Evolutionary conservation across 2,329 filamentous ascomycete species (phyloP).

Genomic region (Mollisia scopiformis): DNA sequence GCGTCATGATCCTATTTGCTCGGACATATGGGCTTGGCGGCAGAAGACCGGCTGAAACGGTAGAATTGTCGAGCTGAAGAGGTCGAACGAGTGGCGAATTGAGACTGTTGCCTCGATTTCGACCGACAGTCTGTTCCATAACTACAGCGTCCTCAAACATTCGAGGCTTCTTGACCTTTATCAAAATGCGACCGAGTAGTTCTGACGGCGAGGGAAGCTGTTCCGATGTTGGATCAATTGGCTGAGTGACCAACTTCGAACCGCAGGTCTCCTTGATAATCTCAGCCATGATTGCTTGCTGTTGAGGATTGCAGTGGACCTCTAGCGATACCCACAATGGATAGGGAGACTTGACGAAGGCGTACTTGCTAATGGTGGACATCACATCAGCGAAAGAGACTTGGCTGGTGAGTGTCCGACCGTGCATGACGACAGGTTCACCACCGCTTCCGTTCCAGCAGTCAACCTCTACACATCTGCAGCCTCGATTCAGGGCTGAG

Average conservation of each 20-base stretch:
- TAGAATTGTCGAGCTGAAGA: constrained; percentile 58
- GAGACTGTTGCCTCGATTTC: constrained; percentile 69
- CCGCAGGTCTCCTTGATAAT: constrained; percentile 88
- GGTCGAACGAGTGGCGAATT: constrained; percentile 76
- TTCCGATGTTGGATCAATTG: constrained; percentile 68
- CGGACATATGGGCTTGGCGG: constrained; percentile 52
- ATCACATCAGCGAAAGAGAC: constrained; percentile 92
- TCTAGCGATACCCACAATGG: constrained; percentile 95
- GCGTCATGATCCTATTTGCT: constrained; percentile 21
- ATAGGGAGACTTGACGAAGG: constrained; percentile 84
- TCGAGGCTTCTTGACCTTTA: constrained; percentile 89
- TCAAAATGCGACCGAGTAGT: constrained; percentile 78
- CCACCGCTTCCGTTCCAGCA: constrained; percentile 95
- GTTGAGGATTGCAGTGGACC: constrained; percentile 83
- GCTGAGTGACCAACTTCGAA: constrained; percentile 75
- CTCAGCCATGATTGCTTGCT: constrained; percentile 86
- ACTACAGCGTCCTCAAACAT: constrained; percentile 37
- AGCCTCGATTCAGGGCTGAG: constrained; percentile 81
- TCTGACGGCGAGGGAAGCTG: constrained; percentile 84
- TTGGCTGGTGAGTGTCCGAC: constrained; percentile 83
- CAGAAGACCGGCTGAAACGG: constrained; percentile 53
- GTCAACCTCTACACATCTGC: constrained; percentile 95
- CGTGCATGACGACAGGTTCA: constrained; percentile 88
- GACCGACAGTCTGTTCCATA: constrained; percentile 51
- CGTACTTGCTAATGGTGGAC: constrained; percentile 91